A percentile compares a stretch with the other conserved stretches of the same genome.
Conservation (phyloP, 345 rosid genomes). For the Eucalyptus dawsonii region DNA sequence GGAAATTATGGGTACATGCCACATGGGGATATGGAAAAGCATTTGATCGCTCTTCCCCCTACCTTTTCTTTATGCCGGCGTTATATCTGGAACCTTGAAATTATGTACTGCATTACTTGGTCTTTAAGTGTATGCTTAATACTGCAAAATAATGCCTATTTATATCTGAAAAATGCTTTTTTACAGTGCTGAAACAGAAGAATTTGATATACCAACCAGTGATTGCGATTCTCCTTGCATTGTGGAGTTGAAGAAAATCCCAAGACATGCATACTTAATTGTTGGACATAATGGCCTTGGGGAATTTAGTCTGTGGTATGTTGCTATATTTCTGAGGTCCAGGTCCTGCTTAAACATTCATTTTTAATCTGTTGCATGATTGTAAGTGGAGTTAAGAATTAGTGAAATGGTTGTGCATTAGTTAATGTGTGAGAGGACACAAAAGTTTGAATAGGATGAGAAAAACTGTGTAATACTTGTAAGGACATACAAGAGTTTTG, state of each 20-base stretch:
- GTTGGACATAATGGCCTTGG: conserved; percentile 70
- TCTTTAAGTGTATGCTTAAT: neutral
- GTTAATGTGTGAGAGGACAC: neutral
- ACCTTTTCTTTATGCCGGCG: neutral
- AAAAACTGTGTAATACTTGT: neutral
- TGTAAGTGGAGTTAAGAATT: neutral
- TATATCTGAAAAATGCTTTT: neutral
- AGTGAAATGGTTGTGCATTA: neutral
- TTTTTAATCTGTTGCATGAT: neutral
- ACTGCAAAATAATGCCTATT: neutral
- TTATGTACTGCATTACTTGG: neutral
- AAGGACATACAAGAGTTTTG: neutral
- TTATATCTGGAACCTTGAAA: neutral
- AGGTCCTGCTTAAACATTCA: neutral
- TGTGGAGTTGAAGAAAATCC: conserved; percentile 65
- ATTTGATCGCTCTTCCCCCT: neutral
- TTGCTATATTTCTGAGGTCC: neutral
- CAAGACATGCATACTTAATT: conserved; percentile 42
- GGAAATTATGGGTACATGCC: neutral
- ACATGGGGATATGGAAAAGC: neutral
- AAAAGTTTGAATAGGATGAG: neutral
- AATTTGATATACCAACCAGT: conserved; percentile 28
- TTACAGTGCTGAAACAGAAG: conserved; percentile 49
- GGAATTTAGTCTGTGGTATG: conserved; percentile 82
- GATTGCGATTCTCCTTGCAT: conserved; percentile 38